Base-by-base conservation (phyloP, 306 rosid genomes). In the Rosa rugosa region DNA sequence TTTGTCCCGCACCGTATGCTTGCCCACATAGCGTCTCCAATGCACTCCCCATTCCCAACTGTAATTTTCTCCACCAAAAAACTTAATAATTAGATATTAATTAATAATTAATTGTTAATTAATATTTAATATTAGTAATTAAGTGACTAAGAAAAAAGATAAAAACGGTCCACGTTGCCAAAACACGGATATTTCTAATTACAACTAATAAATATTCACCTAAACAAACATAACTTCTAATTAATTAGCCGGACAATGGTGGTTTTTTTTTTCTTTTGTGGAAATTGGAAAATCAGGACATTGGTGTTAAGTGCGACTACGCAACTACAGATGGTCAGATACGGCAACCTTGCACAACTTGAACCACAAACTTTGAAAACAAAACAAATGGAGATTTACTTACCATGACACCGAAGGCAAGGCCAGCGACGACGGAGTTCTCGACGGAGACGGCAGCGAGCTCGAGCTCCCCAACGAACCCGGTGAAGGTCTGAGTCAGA, bases 11-110 rank as follows among this genome's bases (percentile, higher is more conserved):
- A 79, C 97, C 97, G 3, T 42, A 92, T 77, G 97, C 97, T 87
- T 92, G 95, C 64, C 97, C 95, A 69, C 93, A 90, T 4, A 92
- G 81, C 9, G 94, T 90, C 88, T 92, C 97, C 91, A 92, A 49
- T 40, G 97, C 97, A 86, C 97, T 88, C 7, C 97, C 97, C 97
- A 92, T 92, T 11, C 97, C 97, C 89, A 89, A 77, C 97, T 92
- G 67, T 77, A 12, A 67, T 66, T 41, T 6, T 71, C 20, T 42
- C 89, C 68, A 51, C 46, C 60, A 75, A 11, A 57, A 66, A 12
- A 38, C 13, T 68, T 4, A 67, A 34, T 36, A 64, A 5, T 64
- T 34, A 60, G 66, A 44, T 44, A 44, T 44, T 31, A 31, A 2
- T 31, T 31, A 31, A 31, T 31, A 31, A 31, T 31, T 56, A 18